Base-by-base conservation (phyloP, 345 rosid species). In the Eucalyptus melliodora region DNA sequence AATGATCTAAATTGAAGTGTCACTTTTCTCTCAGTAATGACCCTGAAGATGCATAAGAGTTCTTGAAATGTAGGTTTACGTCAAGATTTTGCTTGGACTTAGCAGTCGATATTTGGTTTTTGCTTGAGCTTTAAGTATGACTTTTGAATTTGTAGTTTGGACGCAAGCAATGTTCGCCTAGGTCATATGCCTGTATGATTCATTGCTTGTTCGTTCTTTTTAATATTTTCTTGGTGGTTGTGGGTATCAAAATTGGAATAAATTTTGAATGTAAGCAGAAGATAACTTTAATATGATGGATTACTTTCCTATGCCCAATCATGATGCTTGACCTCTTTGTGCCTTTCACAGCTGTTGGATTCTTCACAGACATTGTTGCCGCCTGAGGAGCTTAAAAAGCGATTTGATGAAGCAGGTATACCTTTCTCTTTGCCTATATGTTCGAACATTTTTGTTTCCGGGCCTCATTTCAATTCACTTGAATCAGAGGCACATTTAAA, bases 331-430 rank as follows among this genome's bases (percentile, higher is more conserved):
- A 77, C 47, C 15, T 77, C 83, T 72, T 72, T 40, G 49, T 60
- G 62, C 93, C 89, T 90, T 77, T 91, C 93, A 91, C 94, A 98
- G 99, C 88, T 97, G 96, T 89, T 97, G 91, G 99, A 96, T 94
- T 93, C 96, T 91, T 95, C 97, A 15, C 96, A 96, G 91, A 92
- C 96, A 59, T 95, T 98, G 51, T 91, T 97, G 93, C 97, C 97
- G 14, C 92, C 94, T 16, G 98, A 96, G 4, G 97, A 96, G 92
- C 96, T 98, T 55, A 96, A 94, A 93, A 95, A 97, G 94, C 92
- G 93, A 90, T 95, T 96, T 93, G 97, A 96, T 80, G 94, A 96
- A 92, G 99, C 94, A 93, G 99, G 99, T 97, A 88, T 89, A 89
- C 55, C 88, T 65, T 37, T 50, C 65, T 86, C 44, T 27, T 56